These are phyloP conservation scores for Candida insectalens DNA, from an alignment of 805 yeast species.

Conservation along the genomic window DNA sequence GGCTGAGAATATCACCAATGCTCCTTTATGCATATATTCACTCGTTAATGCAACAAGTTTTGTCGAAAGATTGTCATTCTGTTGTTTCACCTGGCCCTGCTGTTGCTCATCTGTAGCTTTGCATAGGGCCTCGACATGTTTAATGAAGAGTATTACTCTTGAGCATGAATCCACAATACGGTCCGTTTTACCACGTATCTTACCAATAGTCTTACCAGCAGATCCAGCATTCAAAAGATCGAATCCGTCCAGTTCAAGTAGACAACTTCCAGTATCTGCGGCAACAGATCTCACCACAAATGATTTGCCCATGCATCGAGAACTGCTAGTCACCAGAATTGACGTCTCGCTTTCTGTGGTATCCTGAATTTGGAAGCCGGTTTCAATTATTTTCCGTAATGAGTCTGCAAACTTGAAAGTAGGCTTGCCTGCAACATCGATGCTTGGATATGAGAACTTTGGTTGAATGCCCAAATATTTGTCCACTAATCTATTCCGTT, in stretches of 20 bases:
- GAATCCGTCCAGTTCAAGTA: slow-evolving; percentile 61
- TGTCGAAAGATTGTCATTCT: slow-evolving; percentile 32
- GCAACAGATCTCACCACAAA: slow-evolving; percentile 49
- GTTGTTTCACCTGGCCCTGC: slow-evolving; percentile 17
- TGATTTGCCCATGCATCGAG: slow-evolving; percentile 73
- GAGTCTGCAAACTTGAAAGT: slow-evolving; percentile 40
- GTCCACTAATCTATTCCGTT: slow-evolving; percentile 2
- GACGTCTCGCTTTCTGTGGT: slow-evolving; percentile 44
- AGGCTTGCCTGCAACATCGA: slow-evolving; percentile 7
- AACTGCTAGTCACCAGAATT: slow-evolving; percentile 55
- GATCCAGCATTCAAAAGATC: slow-evolving; percentile 60
- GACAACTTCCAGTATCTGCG: slow-evolving; percentile 51
- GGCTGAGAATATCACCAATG: slow-evolving; percentile 55
- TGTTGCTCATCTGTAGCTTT: slow-evolving; percentile 50
- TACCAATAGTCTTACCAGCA: slow-evolving; percentile 71
- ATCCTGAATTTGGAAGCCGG: slow-evolving; percentile 30
- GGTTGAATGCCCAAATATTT: slow-evolving; percentile 6
- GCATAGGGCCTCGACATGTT: slow-evolving; percentile 72
- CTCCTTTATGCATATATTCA: slow-evolving; percentile 37
- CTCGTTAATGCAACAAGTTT: slow-evolving; percentile 50
- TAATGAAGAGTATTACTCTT: slow-evolving; percentile 45
- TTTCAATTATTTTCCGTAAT: slow-evolving; percentile 42
- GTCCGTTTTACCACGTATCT: slow-evolving; percentile 68
- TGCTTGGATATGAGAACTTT: slow-evolving; percentile 6
- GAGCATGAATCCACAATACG: slow-evolving; percentile 36